Conservation (phyloP, 257 asterid genomes). For the Handroanthus guayacan region DNA sequence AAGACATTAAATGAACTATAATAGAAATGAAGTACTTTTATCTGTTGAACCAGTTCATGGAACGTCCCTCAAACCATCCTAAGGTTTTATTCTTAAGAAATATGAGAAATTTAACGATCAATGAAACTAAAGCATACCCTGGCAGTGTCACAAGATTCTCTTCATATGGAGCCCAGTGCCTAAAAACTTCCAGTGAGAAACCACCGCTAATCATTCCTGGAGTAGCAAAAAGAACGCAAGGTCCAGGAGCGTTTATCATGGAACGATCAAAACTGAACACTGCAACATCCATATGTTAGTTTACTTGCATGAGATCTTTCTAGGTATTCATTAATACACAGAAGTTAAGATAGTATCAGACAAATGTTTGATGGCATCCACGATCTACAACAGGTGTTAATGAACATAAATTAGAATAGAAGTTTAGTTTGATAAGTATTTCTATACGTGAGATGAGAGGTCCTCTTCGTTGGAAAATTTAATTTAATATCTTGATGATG, state of each 20-base stretch:
- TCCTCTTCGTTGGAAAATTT: background rate
- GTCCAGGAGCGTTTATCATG: slow-evolving; percentile 82
- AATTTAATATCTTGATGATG: background rate
- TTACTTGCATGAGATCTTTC: background rate
- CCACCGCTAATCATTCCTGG: slow-evolving; percentile 98
- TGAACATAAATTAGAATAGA: background rate
- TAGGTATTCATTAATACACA: too few species aligned
- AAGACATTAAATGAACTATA: too few species aligned
- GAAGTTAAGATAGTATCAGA: too few species aligned
- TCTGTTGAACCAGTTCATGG: background rate
- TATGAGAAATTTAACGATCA: too few species aligned
- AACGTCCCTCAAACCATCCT: background rate
- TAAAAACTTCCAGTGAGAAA: slow-evolving; percentile 91
- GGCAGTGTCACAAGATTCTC: slow-evolving; percentile 81
- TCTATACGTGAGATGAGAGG: background rate
- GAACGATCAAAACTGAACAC: slow-evolving; percentile 84
- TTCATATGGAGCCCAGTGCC: slow-evolving; percentile 90
- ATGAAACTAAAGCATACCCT: slow-evolving; percentile 57
- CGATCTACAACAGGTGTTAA: too few species aligned
- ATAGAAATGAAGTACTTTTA: too few species aligned
- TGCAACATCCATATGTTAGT: slow-evolving; percentile 49
- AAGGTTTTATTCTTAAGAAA: background rate
- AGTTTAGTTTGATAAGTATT: background rate
- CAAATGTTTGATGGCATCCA: too few species aligned
- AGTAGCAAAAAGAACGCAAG: slow-evolving; percentile 95